Conservation (phyloP, 805 yeast species). For the Martiniozyma abietophila region DNA sequence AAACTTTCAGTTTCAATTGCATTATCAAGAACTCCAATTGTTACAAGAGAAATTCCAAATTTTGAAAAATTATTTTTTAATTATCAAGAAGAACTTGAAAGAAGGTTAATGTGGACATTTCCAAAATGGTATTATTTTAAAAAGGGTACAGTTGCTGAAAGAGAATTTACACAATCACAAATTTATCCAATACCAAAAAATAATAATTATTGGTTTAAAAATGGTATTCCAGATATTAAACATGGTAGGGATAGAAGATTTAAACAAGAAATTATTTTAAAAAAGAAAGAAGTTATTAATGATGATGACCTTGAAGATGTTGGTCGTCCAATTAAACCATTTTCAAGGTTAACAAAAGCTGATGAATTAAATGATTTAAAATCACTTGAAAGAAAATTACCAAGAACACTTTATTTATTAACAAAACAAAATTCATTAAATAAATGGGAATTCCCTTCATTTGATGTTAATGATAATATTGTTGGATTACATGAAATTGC, state of each 20-base stretch:
- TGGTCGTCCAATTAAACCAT: slow-evolving; percentile 58
- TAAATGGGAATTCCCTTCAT: slow-evolving; percentile 77
- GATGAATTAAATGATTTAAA: slow-evolving; percentile 53
- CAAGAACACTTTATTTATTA: slow-evolving; percentile 71
- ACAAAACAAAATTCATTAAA: slow-evolving; percentile 34
- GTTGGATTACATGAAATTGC: slow-evolving; percentile 64
- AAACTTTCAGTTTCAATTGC: slow-evolving; percentile 52
- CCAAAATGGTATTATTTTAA: slow-evolving; percentile 89
- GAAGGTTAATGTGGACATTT: slow-evolving; percentile 94
- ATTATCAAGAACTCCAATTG: slow-evolving; percentile 78
- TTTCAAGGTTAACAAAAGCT: slow-evolving; percentile 69
- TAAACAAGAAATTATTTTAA: slow-evolving; percentile 72
- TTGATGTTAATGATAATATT: slow-evolving; percentile 29
- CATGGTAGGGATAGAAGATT: slow-evolving; percentile 83
- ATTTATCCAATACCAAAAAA: slow-evolving; percentile 63
- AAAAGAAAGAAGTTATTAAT: slow-evolving; percentile 34
- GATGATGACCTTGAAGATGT: slow-evolving; percentile 39
- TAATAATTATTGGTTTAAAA: slow-evolving; percentile 69
- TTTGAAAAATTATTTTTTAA: slow-evolving; percentile 70
- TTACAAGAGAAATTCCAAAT: slow-evolving; percentile 64
- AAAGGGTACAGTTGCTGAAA: slow-evolving; percentile 82
- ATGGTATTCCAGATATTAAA: slow-evolving; percentile 77
- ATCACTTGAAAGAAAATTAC: slow-evolving; percentile 70
- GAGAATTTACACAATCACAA: slow-evolving; percentile 67
- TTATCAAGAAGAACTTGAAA: slow-evolving; percentile 80